Conservation (phyloP, 2,329 filamentous ascomycete species). For the Diaporthe sp. region DNA sequence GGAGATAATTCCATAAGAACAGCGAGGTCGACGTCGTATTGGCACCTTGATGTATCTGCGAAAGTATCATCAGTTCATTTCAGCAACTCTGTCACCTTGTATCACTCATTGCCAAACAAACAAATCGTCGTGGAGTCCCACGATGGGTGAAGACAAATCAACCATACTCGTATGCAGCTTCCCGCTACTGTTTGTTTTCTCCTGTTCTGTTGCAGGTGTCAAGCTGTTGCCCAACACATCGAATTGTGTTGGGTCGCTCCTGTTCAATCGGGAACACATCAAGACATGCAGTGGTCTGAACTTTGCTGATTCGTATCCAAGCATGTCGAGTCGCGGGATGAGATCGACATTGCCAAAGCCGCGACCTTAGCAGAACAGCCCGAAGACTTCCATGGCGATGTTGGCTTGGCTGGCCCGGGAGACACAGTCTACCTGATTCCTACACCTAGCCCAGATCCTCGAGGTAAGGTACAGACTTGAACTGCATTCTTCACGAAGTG, state of each 20-base stretch:
- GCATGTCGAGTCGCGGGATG: slow-evolving; percentile 14
- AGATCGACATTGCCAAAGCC: background rate
- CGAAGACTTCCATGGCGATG: slow-evolving; percentile 25
- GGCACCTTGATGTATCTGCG: background rate
- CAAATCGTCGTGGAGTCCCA: background rate
- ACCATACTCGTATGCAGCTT: background rate
- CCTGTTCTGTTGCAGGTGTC: background rate
- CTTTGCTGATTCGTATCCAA: background rate
- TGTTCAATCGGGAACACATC: background rate
- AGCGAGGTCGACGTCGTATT: background rate
- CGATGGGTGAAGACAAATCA: slow-evolving; percentile 11
- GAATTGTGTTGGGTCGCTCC: background rate
- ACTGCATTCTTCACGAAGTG: too few relatives aligned
- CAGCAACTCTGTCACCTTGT: background rate
- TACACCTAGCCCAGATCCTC: slow-evolving; percentile 13
- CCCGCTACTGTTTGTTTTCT: background rate
- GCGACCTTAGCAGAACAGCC: background rate
- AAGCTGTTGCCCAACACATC: background rate
- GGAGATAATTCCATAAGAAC: background rate
- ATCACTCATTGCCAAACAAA: background rate
- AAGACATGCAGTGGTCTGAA: too few relatives aligned
- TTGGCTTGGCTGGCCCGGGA: background rate
- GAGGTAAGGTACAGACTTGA: background rate
- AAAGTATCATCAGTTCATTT: background rate
- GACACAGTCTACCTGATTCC: slow-evolving; percentile 20